These are phyloP conservation scores for Zasmidium citrigriseum DNA, from an alignment of 2,329 filamentous ascomycete genomes.

Conservation along the genomic window DNA sequence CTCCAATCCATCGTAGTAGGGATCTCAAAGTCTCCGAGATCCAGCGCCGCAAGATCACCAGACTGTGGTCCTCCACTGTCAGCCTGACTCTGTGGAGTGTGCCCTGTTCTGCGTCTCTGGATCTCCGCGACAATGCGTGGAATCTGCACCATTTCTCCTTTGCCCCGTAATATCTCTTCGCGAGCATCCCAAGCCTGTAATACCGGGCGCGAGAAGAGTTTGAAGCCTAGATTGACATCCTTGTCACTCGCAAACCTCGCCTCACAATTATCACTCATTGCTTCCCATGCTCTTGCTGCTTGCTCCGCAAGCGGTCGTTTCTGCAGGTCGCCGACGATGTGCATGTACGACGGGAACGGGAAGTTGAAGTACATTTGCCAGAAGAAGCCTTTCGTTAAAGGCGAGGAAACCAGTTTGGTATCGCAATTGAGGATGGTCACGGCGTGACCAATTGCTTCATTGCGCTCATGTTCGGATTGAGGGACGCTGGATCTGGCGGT, in stretches of 20 bases:
- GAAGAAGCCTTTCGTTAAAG: slow-evolving; percentile 41
- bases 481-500: slow-evolving; percentile 15
- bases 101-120: neutral
- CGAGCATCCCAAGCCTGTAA: neutral
- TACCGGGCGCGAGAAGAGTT: neutral
- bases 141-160: neutral
- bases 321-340: slow-evolving; percentile 22
- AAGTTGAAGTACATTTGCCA: slow-evolving; percentile 51
- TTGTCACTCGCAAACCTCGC: neutral
- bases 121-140: neutral
- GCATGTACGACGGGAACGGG: slow-evolving; percentile 52
- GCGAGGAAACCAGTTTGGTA: slow-evolving; percentile 46
- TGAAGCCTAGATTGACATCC: neutral
- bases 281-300: neutral
- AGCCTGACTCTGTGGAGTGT: neutral
- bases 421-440: slow-evolving; percentile 49
- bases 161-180: neutral
- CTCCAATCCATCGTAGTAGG: neutral
- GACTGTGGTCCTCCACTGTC: neutral
- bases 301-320: neutral
- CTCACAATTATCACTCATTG: neutral
- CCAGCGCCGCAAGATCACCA: neutral
- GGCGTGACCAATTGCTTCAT: slow-evolving; percentile 35
- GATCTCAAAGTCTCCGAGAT: neutral
- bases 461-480: slow-evolving; percentile 28